Conservation (phyloP, 2,329 filamentous ascomycete genomes). For the Talaromyces sp. region DNA sequence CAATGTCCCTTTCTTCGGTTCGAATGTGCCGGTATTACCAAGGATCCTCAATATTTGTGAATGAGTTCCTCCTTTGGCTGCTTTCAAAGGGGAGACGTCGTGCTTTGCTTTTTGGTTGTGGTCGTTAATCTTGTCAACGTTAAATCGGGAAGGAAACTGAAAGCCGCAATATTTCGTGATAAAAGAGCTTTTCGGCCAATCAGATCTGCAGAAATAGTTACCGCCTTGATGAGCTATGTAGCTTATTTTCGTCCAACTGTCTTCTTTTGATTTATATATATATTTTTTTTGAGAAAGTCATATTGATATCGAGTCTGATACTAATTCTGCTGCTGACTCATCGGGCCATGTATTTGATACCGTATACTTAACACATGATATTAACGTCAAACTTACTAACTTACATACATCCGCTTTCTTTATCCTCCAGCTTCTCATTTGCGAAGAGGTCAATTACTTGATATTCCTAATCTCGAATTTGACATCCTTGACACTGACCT, state of each 20-base stretch:
- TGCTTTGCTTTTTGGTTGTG: background rate
- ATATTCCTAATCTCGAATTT: slow-evolving; percentile 79
- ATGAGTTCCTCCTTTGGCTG: too few species aligned
- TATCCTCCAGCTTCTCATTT: background rate
- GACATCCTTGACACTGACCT: slow-evolving; percentile 87
- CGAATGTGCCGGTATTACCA: background rate
- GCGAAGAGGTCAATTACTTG: slow-evolving; percentile 40
- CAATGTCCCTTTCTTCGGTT: background rate
- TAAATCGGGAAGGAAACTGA: background rate
- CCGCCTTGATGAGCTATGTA: slow-evolving; percentile 7
- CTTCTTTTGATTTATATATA: background rate
- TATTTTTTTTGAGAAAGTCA: background rate
- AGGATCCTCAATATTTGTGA: too few species aligned
- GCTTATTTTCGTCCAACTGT: background rate
- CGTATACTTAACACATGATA: background rate
- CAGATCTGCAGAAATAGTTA: background rate
- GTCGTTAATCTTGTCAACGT: background rate
- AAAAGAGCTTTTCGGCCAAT: slow-evolving; percentile 16
- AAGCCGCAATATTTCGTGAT: background rate
- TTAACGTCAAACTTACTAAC: background rate
- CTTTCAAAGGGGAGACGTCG: too few species aligned
- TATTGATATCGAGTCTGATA: background rate
- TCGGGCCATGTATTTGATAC: background rate
- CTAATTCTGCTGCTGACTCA: background rate
- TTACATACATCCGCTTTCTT: background rate